Evolutionary conservation across 2,329 filamentous ascomycete species (phyloP).

Genomic region (Alternaria ethzedia): DNA sequence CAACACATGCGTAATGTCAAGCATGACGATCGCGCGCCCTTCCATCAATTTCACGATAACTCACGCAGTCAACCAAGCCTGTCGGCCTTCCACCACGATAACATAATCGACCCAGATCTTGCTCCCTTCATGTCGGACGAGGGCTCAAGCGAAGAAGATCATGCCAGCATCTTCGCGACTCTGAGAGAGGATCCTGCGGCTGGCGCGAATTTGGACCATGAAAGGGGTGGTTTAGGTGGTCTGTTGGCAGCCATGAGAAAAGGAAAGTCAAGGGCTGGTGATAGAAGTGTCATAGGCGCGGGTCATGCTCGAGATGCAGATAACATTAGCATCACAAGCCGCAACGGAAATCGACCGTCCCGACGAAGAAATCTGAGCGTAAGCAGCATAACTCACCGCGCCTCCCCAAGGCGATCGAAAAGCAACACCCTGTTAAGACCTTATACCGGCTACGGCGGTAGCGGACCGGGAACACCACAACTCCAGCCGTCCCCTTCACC

Average conservation of each 20-base stretch:
- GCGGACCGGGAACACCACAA: conserved; percentile 25
- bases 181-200: conserved; percentile 69
- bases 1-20: conserved; percentile 81
- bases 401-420: conserved; percentile 71
- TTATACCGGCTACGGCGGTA: conserved; percentile 49
- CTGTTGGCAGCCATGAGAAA: conserved; percentile 77
- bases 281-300: conserved; percentile 69
- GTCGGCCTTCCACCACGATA: conserved; percentile 96
- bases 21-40: conserved; percentile 84
- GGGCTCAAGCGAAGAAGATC: conserved; percentile 90
- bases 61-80: conserved; percentile 69
- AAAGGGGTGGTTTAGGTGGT: conserved; percentile 74
- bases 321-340: conserved; percentile 68
- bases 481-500: conserved; percentile 34
- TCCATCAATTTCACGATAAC: conserved; percentile 79
- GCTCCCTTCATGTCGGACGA: conserved; percentile 95
- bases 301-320: conserved; percentile 71
- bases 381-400: conserved; percentile 74
- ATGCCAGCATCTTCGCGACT: conserved; percentile 80
- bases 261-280: conserved; percentile 72
- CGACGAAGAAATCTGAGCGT: conserved; percentile 84
- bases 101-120: conserved; percentile 95
- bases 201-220: conserved; percentile 70
- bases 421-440: conserved; percentile 61
- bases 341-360: conserved; percentile 67